These are phyloP conservation scores for Cryptosporidium baileyi DNA, from an alignment of 169 alveolate species.

Conservation along the genomic window DNA sequence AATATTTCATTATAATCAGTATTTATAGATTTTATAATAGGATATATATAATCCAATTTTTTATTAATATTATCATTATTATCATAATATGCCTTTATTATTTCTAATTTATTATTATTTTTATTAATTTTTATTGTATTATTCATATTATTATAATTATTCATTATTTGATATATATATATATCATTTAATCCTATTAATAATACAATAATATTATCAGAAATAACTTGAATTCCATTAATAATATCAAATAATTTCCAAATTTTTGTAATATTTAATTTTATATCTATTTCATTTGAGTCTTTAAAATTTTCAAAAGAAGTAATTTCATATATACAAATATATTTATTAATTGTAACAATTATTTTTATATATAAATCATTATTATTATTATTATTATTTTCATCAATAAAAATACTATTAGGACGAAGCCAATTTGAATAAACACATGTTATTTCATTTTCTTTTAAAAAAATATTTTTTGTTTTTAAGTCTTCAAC, in stretches of 20 bases:
- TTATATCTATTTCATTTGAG: slow-evolving; percentile 7
- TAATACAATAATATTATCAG: slow-evolving; percentile 1
- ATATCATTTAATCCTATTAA: slow-evolving; percentile 18
- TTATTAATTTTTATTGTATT: too few relatives aligned
- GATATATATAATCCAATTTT: not conserved
- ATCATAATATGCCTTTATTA: not conserved
- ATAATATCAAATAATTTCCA: slow-evolving; percentile 17
- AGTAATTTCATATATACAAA: slow-evolving; percentile 15
- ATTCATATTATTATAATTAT: too few relatives aligned
- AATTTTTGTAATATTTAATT: not conserved
- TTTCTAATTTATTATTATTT: not conserved
- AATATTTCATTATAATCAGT: not conserved
- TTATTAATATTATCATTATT: not conserved
- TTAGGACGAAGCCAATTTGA: slow-evolving; percentile 55
- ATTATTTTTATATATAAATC: not conserved
- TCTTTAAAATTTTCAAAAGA: not conserved
- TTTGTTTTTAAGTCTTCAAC: not conserved
- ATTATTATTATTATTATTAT: not conserved
- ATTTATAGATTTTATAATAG: not conserved
- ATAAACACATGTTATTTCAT: not conserved
- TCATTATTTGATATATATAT: slow-evolving; percentile 33
- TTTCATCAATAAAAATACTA: not conserved
- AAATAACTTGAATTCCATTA: not conserved
- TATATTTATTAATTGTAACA: slow-evolving; percentile 1
- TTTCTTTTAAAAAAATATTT: not conserved